Conservation (phyloP, 345 rosid species). For the Erucastrum elatum region DNA sequence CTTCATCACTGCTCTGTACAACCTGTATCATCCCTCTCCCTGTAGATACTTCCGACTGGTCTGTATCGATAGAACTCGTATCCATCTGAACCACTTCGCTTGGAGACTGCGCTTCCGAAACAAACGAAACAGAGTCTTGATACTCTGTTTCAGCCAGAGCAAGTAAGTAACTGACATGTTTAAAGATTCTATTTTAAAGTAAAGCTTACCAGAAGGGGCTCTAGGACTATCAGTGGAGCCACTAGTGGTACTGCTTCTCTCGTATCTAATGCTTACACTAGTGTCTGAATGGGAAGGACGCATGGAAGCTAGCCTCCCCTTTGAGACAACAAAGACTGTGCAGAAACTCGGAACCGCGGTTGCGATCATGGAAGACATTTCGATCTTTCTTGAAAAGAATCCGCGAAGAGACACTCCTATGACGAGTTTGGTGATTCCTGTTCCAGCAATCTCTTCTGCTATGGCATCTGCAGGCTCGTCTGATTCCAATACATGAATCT, state of each 20-base stretch:
- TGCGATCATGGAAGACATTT: constrained; percentile 67
- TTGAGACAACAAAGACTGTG: constrained; percentile 71
- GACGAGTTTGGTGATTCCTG: constrained; percentile 62
- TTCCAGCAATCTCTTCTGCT: constrained; percentile 63
- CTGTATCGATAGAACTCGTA: constrained; percentile 32
- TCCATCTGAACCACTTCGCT: constrained; percentile 27
- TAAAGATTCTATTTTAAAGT: not conserved
- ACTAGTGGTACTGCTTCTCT: constrained; percentile 46
- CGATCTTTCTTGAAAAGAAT: constrained; percentile 54
- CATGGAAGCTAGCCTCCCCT: constrained; percentile 71
- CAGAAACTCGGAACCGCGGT: constrained; percentile 63
- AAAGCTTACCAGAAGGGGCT: constrained; percentile 26
- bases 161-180: not conserved
- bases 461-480: constrained; percentile 63
- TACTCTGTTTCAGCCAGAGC: constrained; percentile 13
- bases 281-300: constrained; percentile 70
- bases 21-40: constrained; percentile 27
- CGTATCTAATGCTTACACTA: constrained; percentile 48
- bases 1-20: constrained; percentile 17
- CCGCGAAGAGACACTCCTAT: constrained; percentile 71
- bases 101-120: constrained; percentile 32
- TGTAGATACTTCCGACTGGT: constrained; percentile 22
- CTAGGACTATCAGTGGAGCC: constrained; percentile 42
- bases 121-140: constrained; percentile 32
- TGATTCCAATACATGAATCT: constrained; percentile 57